These are phyloP conservation scores for Aspergillus cejpii DNA, from an alignment of 2,329 filamentous ascomycete species.

Conservation along the genomic window DNA sequence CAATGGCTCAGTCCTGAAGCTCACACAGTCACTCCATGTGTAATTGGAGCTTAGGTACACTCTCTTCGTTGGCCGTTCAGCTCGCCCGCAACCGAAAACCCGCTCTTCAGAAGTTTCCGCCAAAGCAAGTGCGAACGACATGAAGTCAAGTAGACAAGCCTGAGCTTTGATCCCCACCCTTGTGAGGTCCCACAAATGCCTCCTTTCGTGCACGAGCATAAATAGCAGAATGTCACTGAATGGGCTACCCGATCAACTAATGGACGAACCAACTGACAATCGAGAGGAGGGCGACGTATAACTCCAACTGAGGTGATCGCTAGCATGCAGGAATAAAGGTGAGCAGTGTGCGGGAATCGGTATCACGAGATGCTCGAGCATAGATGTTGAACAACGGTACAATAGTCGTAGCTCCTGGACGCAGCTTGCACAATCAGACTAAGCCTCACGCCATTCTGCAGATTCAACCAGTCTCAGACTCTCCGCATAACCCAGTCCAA, in stretches of 20 bases:
- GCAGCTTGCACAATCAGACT: conserved; percentile 7
- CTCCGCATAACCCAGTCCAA: conserved; percentile 9
- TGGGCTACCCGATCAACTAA: not conserved
- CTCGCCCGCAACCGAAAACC: conserved; percentile 8
- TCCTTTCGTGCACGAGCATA: conserved; percentile 16
- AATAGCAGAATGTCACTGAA: not conserved
- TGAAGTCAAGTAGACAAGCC: conserved; percentile 63
- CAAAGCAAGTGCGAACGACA: conserved; percentile 11
- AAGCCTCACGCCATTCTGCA: conserved; percentile 10
- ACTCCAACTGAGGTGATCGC: conserved; percentile 3
- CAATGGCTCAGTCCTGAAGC: conserved; percentile 7
- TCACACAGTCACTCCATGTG: conserved; percentile 8
- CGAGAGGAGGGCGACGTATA: conserved; percentile 8
- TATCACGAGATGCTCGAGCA: not conserved
- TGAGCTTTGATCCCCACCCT: conserved; percentile 89
- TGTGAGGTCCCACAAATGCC: conserved; percentile 67
- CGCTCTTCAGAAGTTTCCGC: not conserved
- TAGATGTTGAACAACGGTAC: conserved; percentile 14
- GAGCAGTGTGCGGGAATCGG: not conserved
- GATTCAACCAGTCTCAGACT: conserved; percentile 8
- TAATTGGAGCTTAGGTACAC: conserved; percentile 7
- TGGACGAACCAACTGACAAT: conserved; percentile 8
- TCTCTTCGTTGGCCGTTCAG: conserved; percentile 15
- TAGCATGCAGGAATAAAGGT: not conserved
- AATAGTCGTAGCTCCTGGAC: conserved; percentile 11